phyloP scores from a whole-genome alignment of 2,329 filamentous ascomycete species.

The Pseudocercospora eumusae region DNA sequence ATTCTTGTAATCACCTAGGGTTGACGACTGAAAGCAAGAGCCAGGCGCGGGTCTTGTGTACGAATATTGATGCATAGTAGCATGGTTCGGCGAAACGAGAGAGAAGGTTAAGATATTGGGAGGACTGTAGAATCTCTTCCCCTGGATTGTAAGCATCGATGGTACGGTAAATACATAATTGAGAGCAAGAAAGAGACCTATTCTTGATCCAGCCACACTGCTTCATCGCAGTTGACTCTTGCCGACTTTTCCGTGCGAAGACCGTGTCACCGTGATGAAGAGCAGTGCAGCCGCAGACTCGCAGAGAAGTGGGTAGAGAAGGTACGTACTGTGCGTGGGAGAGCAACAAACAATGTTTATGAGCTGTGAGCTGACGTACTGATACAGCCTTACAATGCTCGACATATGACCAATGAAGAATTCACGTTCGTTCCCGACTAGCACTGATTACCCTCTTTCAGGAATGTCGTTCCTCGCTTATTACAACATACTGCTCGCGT shows the following conservation, averaged over 20 bases:
- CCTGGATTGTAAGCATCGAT: background rate
- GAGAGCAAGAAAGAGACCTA: background rate
- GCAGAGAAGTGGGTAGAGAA: background rate
- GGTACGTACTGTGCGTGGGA: background rate
- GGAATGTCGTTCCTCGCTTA: background rate
- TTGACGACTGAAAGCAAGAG: slow-evolving; percentile 14
- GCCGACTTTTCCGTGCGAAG: background rate
- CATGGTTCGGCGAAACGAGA: slow-evolving; percentile 8
- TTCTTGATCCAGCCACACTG: background rate
- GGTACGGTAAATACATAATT: slow-evolving; percentile 3
- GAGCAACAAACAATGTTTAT: background rate
- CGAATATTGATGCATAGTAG: slow-evolving; percentile 7
- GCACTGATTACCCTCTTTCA: background rate
- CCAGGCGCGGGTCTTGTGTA: slow-evolving; percentile 8
- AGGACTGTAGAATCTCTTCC: background rate
- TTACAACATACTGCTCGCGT: no score
- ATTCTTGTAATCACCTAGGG: slow-evolving; percentile 13
- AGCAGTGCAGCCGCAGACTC: background rate
- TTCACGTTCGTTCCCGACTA: background rate
- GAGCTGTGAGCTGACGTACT: background rate
- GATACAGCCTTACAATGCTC: background rate
- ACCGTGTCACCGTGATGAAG: no score
- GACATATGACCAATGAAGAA: background rate
- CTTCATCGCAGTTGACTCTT: background rate
- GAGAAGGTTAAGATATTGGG: background rate